Evolutionary conservation across 108 stramenopile species (phyloP).

Genomic region (Skeletonema tropicum): DNA sequence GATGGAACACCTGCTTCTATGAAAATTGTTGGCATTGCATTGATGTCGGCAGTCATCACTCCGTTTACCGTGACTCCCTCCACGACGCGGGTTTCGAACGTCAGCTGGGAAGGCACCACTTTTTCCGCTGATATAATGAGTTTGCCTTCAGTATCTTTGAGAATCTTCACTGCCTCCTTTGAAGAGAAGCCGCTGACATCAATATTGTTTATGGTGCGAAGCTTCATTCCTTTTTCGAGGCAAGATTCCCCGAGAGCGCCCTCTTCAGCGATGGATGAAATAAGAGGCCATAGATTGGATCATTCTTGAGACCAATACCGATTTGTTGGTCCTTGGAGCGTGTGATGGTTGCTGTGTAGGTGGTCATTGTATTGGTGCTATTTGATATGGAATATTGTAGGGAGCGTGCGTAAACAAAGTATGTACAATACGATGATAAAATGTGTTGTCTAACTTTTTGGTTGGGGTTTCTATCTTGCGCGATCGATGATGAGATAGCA

Average conservation of each 20-base stretch:
- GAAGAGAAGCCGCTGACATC: neutral
- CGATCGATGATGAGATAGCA: no score
- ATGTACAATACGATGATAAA: no score
- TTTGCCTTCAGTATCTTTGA: neutral
- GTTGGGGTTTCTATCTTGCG: no score
- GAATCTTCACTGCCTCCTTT: neutral
- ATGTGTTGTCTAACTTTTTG: no score
- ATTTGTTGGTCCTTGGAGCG: neutral
- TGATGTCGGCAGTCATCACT: neutral
- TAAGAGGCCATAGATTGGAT: neutral
- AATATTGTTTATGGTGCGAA: neutral
- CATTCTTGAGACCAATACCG: neutral
- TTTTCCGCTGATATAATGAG: neutral
- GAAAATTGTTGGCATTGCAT: slow-evolving; percentile 1
- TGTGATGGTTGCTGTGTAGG: neutral
- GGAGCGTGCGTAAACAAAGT: no score
- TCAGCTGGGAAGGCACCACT: neutral
- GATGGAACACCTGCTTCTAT: neutral
- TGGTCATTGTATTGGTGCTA: neutral
- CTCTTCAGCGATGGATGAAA: neutral
- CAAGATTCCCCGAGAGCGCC: neutral
- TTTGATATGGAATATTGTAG: no score
- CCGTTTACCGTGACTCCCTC: no score
- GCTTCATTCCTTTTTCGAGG: neutral
- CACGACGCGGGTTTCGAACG: no score